Percentiles rank a stretch among this genome's conserved stretches.
Evolutionary conservation across 768 basidiomycete genomes (phyloP).

Genomic region (Coprinopsis cinerea): DNA sequence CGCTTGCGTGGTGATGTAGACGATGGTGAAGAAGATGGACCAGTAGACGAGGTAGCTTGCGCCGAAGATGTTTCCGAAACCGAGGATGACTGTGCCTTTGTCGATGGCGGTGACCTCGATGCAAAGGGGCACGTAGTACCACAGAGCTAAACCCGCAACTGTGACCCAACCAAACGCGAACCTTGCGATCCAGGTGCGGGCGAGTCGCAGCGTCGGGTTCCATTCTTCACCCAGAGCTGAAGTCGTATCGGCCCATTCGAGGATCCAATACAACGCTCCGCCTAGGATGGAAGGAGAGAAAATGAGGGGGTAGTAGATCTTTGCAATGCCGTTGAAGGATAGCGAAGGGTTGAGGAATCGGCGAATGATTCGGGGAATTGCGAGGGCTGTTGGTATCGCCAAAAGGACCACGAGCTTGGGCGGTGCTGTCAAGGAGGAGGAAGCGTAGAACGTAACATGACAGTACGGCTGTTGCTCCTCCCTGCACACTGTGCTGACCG

Average conservation of each 20-base stretch:
- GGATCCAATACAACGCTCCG: slow-evolving; percentile 65
- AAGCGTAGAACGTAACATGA: slow-evolving; percentile 82
- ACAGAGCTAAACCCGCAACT: slow-evolving; percentile 52
- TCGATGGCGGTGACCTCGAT: slow-evolving; percentile 50
- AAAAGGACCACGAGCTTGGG: slow-evolving; percentile 53
- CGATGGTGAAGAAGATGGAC: slow-evolving; percentile 53
- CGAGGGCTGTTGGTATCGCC: slow-evolving; percentile 49
- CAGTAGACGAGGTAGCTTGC: slow-evolving; percentile 84
- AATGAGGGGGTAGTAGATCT: slow-evolving; percentile 52
- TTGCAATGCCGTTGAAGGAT: slow-evolving; percentile 71
- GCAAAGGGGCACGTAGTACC: slow-evolving; percentile 73
- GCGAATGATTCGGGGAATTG: slow-evolving; percentile 49
- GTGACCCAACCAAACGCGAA: slow-evolving; percentile 44
- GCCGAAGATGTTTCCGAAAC: slow-evolving; percentile 88
- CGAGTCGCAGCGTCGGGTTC: slow-evolving; percentile 38
- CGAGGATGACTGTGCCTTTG: slow-evolving; percentile 52
- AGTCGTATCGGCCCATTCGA: slow-evolving; percentile 74
- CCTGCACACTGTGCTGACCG: slow-evolving; percentile 80
- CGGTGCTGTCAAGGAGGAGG: slow-evolving; percentile 61
- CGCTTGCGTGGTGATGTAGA: slow-evolving; percentile 67
- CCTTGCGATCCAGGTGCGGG: slow-evolving; percentile 60
- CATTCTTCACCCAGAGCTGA: slow-evolving; percentile 35
- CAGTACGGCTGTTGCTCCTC: slow-evolving; percentile 95
- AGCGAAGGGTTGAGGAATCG: slow-evolving; percentile 59
- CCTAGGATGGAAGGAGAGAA: slow-evolving; percentile 53